Percentiles rank a stretch among this genome's conserved stretches.
These are phyloP conservation scores for Ceratobasidium sp. DNA, from an alignment of 1,284 basidiomycete genomes.

Conservation along the genomic window DNA sequence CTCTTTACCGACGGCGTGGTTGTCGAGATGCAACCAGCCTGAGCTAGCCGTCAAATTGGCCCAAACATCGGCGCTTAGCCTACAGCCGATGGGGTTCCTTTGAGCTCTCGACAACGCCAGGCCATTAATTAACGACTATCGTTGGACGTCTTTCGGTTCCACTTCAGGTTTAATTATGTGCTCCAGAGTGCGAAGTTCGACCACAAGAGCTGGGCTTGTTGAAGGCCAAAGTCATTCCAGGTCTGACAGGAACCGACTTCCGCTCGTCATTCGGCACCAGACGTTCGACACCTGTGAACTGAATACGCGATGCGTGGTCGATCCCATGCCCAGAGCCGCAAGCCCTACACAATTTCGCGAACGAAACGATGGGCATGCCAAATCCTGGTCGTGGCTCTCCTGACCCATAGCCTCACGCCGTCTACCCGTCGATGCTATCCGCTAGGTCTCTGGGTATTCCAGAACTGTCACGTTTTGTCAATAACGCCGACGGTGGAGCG, in stretches of 20 bases:
- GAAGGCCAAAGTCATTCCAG: too few relatives aligned
- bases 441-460: constrained; percentile 9
- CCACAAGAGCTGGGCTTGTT: too few relatives aligned
- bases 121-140: neutral
- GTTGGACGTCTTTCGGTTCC: too few relatives aligned
- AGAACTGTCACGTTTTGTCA: constrained; percentile 12
- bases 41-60: too few relatives aligned
- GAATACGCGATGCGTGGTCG: too few relatives aligned
- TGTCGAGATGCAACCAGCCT: neutral
- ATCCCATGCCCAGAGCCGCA: too few relatives aligned
- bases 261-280: neutral
- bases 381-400: neutral
- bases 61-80: neutral
- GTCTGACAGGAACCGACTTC: neutral
- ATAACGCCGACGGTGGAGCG: neutral
- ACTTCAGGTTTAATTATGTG: too few relatives aligned
- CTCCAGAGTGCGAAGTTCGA: too few relatives aligned
- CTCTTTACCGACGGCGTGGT: neutral
- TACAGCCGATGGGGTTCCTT: neutral
- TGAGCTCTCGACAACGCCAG: too few relatives aligned
- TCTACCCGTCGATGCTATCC: neutral
- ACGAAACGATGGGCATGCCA: neutral
- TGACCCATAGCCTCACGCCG: neutral
- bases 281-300: neutral
- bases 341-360: neutral